Evolutionary conservation across 1,284 basidiomycete species (phyloP).

Genomic region (Fomes fomentarius): DNA sequence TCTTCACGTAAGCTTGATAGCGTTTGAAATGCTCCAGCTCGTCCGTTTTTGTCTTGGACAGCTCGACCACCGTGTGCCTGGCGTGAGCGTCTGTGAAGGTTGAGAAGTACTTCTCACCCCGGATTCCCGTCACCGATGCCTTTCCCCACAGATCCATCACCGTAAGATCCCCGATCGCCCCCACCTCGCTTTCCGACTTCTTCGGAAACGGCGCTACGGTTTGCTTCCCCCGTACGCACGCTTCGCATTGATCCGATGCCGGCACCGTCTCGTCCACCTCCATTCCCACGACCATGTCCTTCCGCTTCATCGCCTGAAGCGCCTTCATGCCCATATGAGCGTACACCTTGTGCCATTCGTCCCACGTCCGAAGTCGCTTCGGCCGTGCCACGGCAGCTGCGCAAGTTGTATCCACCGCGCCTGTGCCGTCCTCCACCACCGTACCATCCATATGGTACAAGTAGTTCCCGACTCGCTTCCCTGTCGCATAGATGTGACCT

Average conservation of each 20-base stretch:
- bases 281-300: conserved; percentile 5
- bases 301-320: neutral
- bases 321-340: neutral
- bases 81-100: conserved; percentile 32
- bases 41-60: conserved; percentile 28
- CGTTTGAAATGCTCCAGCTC: conserved; percentile 25
- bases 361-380: conserved; percentile 33
- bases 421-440: too few relatives aligned
- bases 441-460: too few relatives aligned
- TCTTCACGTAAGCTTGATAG: conserved; percentile 27
- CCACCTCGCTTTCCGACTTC: conserved; percentile 21
- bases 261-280: conserved; percentile 4
- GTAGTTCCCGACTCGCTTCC: too few relatives aligned
- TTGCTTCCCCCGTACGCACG: conserved; percentile 6
- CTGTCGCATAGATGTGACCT: too few relatives aligned
- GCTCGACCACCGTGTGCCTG: conserved; percentile 20
- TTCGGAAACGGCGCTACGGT: neutral
- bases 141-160: conserved; percentile 44
- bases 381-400: neutral
- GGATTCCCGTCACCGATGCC: conserved; percentile 28
- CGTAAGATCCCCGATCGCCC: conserved; percentile 36
- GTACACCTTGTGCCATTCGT: conserved; percentile 36
- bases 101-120: conserved; percentile 29
- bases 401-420: too few relatives aligned
- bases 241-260: neutral